A percentile compares a stretch with the other conserved stretches of the same genome.
phyloP scores from a whole-genome alignment of 805 yeast species.

The Metschnikowia rubicola region DNA sequence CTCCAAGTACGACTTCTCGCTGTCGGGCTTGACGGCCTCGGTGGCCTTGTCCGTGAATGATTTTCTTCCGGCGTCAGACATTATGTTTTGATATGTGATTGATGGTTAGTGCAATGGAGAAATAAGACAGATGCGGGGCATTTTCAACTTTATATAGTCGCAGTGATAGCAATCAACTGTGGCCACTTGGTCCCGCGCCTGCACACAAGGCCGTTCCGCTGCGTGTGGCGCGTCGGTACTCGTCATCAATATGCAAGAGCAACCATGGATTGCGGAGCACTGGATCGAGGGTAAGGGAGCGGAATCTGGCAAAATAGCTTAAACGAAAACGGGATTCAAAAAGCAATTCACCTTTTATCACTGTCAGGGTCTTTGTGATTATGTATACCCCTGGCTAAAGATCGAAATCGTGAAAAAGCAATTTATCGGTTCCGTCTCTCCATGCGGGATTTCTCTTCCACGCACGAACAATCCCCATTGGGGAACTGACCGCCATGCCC shows the following conservation, averaged over 20 bases:
- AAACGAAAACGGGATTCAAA: no score
- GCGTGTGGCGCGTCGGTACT: not conserved
- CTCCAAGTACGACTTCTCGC: constrained; percentile 60
- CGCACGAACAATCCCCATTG: no score
- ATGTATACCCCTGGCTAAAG: no score
- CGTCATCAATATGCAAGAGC: constrained; percentile 3
- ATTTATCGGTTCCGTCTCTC: no score
- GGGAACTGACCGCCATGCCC: no score
- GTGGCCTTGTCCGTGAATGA: constrained; percentile 62
- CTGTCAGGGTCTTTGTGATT: no score
- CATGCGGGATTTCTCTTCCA: no score
- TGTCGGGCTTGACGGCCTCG: constrained; percentile 69
- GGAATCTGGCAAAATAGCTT: no score
- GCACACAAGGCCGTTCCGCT: not conserved
- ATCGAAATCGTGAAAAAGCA: no score
- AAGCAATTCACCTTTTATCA: no score
- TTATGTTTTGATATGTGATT: constrained; percentile 5
- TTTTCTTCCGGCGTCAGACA: constrained; percentile 67
- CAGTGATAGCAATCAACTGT: not conserved
- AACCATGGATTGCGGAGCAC: not conserved
- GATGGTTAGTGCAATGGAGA: not conserved
- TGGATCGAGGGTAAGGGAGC: no score
- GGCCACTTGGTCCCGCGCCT: constrained; percentile 1
- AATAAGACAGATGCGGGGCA: not conserved
- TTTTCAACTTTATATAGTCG: constrained; percentile 4